These are phyloP conservation scores for Xylaria multiplex DNA, from an alignment of 2,329 filamentous ascomycete genomes.

Conservation along the genomic window DNA sequence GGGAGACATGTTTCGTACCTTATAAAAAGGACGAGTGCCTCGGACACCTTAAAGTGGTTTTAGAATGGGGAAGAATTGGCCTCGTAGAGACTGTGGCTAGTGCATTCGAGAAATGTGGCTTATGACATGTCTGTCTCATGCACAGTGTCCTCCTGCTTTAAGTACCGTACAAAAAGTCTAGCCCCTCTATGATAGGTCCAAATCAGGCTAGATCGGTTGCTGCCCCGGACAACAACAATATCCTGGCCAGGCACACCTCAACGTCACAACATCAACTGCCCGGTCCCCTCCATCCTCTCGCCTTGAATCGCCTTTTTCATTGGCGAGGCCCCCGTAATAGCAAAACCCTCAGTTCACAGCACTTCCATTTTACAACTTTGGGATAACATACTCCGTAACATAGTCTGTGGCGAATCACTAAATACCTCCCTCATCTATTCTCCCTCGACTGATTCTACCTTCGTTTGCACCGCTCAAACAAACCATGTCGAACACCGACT, in stretches of 20 bases:
- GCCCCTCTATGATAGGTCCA: conserved; percentile 27
- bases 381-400: background rate
- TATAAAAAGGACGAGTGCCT: too few relatives aligned
- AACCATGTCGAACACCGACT: conserved; percentile 94
- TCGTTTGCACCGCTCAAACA: conserved; percentile 19
- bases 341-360: background rate
- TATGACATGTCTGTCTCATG: background rate
- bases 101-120: conserved; percentile 13
- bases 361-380: background rate
- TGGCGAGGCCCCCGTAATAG: conserved; percentile 1
- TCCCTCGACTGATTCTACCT: conserved; percentile 12
- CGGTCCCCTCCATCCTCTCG: conserved; percentile 6
- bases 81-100: conserved; percentile 8
- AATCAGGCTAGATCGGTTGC: conserved; percentile 30
- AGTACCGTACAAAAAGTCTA: background rate
- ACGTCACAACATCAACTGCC: conserved; percentile 33
- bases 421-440: conserved; percentile 5
- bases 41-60: background rate
- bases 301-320: conserved; percentile 18
- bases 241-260: conserved; percentile 29
- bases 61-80: conserved; percentile 14
- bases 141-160: background rate
- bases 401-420: background rate
- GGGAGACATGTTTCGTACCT: background rate
- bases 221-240: conserved; percentile 30